Evolutionary conservation across 2,329 filamentous ascomycete species (phyloP), one percentile per base, ranked within the genome.

Genomic region (Fusarium abutilonis): DNA sequence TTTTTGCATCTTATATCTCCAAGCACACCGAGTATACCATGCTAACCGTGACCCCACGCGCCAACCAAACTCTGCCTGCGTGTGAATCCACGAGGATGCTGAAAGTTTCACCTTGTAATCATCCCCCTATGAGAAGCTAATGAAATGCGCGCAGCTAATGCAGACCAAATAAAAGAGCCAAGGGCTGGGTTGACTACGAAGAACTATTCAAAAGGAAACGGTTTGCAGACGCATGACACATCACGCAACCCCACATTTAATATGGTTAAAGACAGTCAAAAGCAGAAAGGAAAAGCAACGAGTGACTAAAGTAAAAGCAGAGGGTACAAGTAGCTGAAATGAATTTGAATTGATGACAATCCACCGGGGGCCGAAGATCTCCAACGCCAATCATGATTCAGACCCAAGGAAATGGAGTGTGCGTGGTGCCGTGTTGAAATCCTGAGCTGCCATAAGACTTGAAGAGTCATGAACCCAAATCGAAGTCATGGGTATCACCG

Each of bases 301-400:
- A 64, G 67, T 61, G 62, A 66, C 64, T 56, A 66, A 63, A 63
- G 60, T 64, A 69, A 69, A 64, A 59, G 52, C 47, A 56, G 52
- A 66, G 61, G 46, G 47, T 69, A 67, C 59, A 70, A 63, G 61
- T 66, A 70, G 66, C 68, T 68, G 69, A 66, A 71, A 71, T 73
- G 67, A 73, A 73, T 73, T 73, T 71, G 70, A 75, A 72, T 73
- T 74, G 70, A 73, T 74, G 70, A 73, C 73, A 72, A 73, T 72
- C 72, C 72, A 73, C 73, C 74, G 50, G 57, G 58, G 63, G 68
- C 71, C 73, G 69, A 74, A 71, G 62, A 75, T 77, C 75, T 76
- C 74, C 74, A 77, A 77, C 75, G 75, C 75, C 75, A 75, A 73
- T 76, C 75, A 73, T 76, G 70, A 77, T 73, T 73, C 66, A 74